A percentile compares a stretch with the other conserved stretches of the same genome.
Evolutionary conservation across 1,139 yeast genomes (phyloP).

Genomic region (Trichomonascaceae sp.): DNA sequence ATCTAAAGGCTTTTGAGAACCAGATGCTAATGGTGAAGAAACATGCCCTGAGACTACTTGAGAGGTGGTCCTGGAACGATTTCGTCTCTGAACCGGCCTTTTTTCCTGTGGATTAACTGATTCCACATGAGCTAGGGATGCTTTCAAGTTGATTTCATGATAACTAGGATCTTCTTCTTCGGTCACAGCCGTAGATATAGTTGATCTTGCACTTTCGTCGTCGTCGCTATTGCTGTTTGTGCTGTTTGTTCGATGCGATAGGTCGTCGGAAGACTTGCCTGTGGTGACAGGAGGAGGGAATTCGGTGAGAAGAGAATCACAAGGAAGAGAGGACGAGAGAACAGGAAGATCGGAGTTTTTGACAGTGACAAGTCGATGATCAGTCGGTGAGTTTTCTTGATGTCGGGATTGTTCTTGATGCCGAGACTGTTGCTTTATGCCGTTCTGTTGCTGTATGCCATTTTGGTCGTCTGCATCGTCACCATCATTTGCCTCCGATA

Average conservation of each 20-base stretch:
- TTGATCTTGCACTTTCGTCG: constrained; percentile 2
- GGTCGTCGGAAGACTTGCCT: background rate
- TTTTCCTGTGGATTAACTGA: background rate
- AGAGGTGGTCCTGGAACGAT: constrained; percentile 16
- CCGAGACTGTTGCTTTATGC: background rate
- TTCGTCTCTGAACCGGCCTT: constrained; percentile 2
- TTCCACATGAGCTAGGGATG: constrained; percentile 8
- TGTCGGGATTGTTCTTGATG: background rate
- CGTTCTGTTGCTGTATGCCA: background rate
- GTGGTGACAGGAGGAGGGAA: constrained; percentile 2
- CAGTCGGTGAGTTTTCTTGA: background rate
- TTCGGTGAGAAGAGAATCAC: constrained; percentile 1
- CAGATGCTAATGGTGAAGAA: background rate
- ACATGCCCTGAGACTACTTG: constrained; percentile 3
- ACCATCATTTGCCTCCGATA: constrained; percentile 14
- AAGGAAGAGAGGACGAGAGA: constrained; percentile 4
- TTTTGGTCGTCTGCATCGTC: too few species aligned
- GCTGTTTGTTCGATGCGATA: constrained; percentile 3
- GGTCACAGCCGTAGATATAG: constrained; percentile 4
- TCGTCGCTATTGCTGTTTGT: constrained; percentile 6
- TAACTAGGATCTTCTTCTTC: constrained; percentile 7
- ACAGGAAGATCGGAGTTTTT: background rate
- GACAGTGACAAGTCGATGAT: background rate
- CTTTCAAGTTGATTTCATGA: constrained; percentile 6
- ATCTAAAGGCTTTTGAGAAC: constrained; percentile 24